Evolutionary conservation across 495 filamentous ascomycete genomes (phyloP), one percentile per base, ranked within the genome.

Genomic region (Penicillium waksmanii): DNA sequence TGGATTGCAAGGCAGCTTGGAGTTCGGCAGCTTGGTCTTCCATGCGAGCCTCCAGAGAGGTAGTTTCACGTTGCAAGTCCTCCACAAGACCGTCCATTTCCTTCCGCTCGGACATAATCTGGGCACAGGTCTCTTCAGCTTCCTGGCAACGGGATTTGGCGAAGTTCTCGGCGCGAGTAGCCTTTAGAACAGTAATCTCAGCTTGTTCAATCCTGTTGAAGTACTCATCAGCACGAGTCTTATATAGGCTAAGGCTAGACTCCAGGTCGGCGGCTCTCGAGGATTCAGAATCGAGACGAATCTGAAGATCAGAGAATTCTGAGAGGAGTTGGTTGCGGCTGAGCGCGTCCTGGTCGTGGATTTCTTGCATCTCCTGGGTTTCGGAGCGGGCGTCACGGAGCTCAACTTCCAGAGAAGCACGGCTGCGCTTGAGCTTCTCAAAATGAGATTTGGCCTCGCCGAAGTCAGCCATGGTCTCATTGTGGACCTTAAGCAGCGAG

Each of bases 191-290:
- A 9, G 93, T 87, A 61, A 98, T 94, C 69, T 98, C 95, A 15
- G 95, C 95, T 70, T 97, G 93, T 70, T 98, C 95, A 17, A 98
- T 88, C 75, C 96, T 97, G 80, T 84, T 91, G 77, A 97, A 98
- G 66, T 98, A 98, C 69, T 98, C 95, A 69, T 98, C 93, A 1
- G 94, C 89, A 27, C 95, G 88, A 46, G 85, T 86, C 83, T 96
- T 98, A 82, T 98, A 98, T 25, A 97, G 76, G 58, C 84, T 88
- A 13, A 97, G 80, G 67, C 88, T 96, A 12, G 93, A 89, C 15
- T 85, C 85, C 17, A 96, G 85, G 67, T 98, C 95, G 17, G 86
- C 86, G 36, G 90, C 83, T 74, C 90, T 92, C 2, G 92, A 96
- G 3, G 85, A 82, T 77, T 98, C 95, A 11, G 87, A 86, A 66